These are phyloP conservation scores for Schizosaccharomyces osmophilus DNA, from an alignment of 805 yeast genomes.

Conservation along the genomic window DNA sequence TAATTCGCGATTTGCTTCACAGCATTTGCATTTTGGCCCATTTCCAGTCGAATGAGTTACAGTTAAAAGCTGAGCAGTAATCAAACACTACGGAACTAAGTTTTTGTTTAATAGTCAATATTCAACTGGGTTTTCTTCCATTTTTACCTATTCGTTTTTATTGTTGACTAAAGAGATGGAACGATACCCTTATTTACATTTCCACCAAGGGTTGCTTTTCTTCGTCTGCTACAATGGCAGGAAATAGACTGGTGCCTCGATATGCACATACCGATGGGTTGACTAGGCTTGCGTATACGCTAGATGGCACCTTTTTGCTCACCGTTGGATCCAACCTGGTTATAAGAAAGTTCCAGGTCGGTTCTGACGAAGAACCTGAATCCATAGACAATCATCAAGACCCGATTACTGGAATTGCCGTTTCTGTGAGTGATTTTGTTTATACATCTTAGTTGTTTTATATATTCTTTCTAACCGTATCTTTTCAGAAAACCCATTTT, in stretches of 20 bases:
- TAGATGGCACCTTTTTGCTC: constrained; percentile 13
- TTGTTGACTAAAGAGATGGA: too few relatives aligned
- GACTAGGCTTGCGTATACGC: constrained; percentile 14
- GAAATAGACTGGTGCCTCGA: background rate
- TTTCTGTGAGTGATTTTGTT: constrained; percentile 5
- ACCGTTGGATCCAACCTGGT: constrained; percentile 16
- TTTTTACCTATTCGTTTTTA: too few relatives aligned
- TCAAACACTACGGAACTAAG: too few relatives aligned
- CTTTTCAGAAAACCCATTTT: constrained; percentile 9
- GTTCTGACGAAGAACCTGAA: constrained; percentile 13
- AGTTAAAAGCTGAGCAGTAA: too few relatives aligned
- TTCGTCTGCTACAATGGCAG: background rate
- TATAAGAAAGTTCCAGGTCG: constrained; percentile 14
- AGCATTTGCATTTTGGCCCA: too few relatives aligned
- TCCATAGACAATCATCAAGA: constrained; percentile 12
- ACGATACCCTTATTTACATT: too few relatives aligned
- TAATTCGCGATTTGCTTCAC: too few relatives aligned
- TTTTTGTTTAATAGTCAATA: too few relatives aligned
- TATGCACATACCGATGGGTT: constrained; percentile 17
- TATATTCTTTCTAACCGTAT: background rate
- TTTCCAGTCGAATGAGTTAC: too few relatives aligned
- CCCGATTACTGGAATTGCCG: constrained; percentile 11
- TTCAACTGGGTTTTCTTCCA: too few relatives aligned
- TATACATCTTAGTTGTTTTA: background rate
- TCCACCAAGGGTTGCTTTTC: background rate